Percentiles rank a stretch among this genome's conserved stretches.
Evolutionary conservation across 192 early-diverging fungal species (phyloP).

Genomic region (Globomyces pollinis-pini): DNA sequence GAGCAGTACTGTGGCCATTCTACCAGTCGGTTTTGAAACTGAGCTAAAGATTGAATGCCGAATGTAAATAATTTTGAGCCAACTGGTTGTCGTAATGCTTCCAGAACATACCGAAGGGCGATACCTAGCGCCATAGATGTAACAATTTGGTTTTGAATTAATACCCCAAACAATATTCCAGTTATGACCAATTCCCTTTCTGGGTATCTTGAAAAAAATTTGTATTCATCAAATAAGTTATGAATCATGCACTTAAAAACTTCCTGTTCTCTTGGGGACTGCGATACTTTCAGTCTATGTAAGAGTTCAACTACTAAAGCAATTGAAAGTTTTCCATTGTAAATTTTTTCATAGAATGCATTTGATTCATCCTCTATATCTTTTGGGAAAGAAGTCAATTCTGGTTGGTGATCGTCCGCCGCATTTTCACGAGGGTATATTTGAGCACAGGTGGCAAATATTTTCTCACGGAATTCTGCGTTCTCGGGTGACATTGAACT

Average conservation of each 20-base stretch:
- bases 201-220: conserved; percentile 90
- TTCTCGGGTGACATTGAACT: conserved; percentile 51
- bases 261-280: conserved; percentile 66
- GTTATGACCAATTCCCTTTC: conserved; percentile 86
- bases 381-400: conserved; percentile 44
- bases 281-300: conserved; percentile 69
- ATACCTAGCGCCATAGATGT: conserved; percentile 69
- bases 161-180: conserved; percentile 77
- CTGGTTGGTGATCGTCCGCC: conserved; percentile 12
- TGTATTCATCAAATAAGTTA: conserved; percentile 93
- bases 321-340: conserved; percentile 72
- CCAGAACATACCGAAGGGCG: conserved; percentile 83
- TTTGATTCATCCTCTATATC: conserved; percentile 73
- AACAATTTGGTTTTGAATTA: conserved; percentile 86
- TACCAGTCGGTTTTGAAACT: conserved; percentile 73
- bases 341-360: conserved; percentile 67
- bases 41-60: conserved; percentile 75
- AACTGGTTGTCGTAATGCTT: conserved; percentile 71
- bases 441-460: conserved; percentile 43
- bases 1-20: conserved; percentile 90
- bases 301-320: conserved; percentile 79
- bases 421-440: conserved; percentile 30
- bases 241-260: conserved; percentile 85
- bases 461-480: conserved; percentile 45
- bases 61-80: conserved; percentile 83